Conservation (phyloP, 371 early-diverging fungal genomes). For the Parasitella parasitica region DNA sequence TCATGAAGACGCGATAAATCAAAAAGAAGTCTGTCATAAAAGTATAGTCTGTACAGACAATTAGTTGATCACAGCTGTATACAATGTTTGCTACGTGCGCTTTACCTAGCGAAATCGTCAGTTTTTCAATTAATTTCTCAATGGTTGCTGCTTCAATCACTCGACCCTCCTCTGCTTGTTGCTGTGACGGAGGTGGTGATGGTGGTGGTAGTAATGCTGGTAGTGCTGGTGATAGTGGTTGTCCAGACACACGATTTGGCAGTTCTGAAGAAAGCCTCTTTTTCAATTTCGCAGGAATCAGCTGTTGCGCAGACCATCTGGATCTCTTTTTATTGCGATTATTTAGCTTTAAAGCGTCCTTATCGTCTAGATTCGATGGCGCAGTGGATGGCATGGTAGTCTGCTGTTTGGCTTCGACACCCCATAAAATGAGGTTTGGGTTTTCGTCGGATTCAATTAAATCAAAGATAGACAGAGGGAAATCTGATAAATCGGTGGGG, state of each 20-base stretch:
- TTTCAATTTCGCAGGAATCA: conserved; percentile 3
- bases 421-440: conserved; percentile 57
- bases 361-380: background rate
- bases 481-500: conserved; percentile 43
- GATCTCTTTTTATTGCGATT: conserved; percentile 3
- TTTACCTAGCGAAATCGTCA: conserved; percentile 63
- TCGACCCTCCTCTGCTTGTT: background rate
- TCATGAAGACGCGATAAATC: conserved; percentile 65
- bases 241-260: background rate
- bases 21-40: conserved; percentile 73
- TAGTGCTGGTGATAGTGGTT: too few species aligned
- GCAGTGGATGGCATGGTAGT: background rate
- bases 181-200: too few species aligned
- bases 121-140: conserved; percentile 62
- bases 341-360: background rate
- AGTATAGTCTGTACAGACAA: conserved; percentile 53
- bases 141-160: conserved; percentile 62
- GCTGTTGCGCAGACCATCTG: conserved; percentile 13
- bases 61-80: too few species aligned
- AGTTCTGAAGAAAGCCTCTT: background rate
- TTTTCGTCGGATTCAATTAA: conserved; percentile 50
- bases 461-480: conserved; percentile 54
- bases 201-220: too few species aligned
- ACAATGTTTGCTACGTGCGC: too few species aligned
- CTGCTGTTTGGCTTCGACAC: conserved; percentile 8